Evolutionary conservation across 805 yeast species (phyloP).

Genomic region (Kluyveromyces nonfermentans): DNA sequence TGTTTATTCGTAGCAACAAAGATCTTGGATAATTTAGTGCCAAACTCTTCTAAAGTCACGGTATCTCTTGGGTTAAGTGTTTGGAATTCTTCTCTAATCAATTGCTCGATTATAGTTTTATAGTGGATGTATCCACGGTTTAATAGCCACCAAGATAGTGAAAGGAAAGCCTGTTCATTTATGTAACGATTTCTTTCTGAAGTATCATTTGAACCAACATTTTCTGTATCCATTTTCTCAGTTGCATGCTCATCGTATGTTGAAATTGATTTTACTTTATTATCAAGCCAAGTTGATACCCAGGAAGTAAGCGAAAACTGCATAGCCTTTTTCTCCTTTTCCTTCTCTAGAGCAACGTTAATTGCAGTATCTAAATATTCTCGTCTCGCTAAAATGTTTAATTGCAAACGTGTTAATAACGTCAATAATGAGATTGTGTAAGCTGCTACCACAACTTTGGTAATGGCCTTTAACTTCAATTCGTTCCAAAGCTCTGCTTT

Average conservation of each 20-base stretch:
- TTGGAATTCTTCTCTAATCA: slow-evolving; percentile 53
- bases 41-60: slow-evolving; percentile 53
- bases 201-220: neutral
- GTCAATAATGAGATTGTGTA: slow-evolving; percentile 62
- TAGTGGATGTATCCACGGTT: slow-evolving; percentile 74
- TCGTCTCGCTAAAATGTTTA: slow-evolving; percentile 80
- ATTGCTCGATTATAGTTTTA: slow-evolving; percentile 40
- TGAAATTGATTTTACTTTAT: neutral
- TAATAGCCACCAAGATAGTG: slow-evolving; percentile 89
- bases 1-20: slow-evolving; percentile 24
- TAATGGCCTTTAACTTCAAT: slow-evolving; percentile 62
- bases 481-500: slow-evolving; percentile 78
- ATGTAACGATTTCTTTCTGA: slow-evolving; percentile 35
- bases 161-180: slow-evolving; percentile 72
- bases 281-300: slow-evolving; percentile 3
- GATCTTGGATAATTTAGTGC: slow-evolving; percentile 33
- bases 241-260: neutral
- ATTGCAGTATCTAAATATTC: slow-evolving; percentile 76
- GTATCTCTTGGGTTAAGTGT: slow-evolving; percentile 65
- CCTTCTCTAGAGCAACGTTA: slow-evolving; percentile 40
- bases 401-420: slow-evolving; percentile 74
- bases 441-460: slow-evolving; percentile 61
- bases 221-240: neutral
- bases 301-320: slow-evolving; percentile 5
- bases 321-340: slow-evolving; percentile 6